These are phyloP conservation scores for Eremothecium cymbalariae DNA, from an alignment of 1,139 yeast genomes.

Conservation along the genomic window DNA sequence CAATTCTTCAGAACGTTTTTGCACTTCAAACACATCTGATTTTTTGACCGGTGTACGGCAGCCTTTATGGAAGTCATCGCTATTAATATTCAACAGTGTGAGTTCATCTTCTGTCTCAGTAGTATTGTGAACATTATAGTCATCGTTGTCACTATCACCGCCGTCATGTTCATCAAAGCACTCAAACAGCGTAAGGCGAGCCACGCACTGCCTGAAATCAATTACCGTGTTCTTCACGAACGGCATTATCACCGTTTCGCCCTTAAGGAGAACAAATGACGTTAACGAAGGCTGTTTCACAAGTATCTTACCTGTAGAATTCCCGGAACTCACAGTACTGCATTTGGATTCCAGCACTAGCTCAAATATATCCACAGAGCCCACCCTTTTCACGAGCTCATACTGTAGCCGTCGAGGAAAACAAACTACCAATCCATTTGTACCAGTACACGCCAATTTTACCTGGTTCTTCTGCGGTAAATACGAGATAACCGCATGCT, in stretches of 20 bases:
- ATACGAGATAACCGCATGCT: constrained; percentile 30
- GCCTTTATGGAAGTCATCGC: constrained; percentile 16
- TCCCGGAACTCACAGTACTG: not conserved
- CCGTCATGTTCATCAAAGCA: too few relatives aligned
- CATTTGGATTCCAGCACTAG: constrained; percentile 11
- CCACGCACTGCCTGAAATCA: constrained; percentile 41
- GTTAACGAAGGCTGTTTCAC: constrained; percentile 31
- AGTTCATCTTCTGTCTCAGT: constrained; percentile 34
- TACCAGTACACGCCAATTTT: constrained; percentile 33
- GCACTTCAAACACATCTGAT: not conserved
- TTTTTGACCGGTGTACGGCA: constrained; percentile 5
- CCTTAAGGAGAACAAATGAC: constrained; percentile 48
- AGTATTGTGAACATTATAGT: constrained; percentile 22
- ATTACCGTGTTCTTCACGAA: constrained; percentile 44
- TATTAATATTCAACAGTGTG: constrained; percentile 18
- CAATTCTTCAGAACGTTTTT: too few relatives aligned
- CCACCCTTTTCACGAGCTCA: constrained; percentile 17
- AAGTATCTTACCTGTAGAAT: constrained; percentile 15
- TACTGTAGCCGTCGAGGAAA: constrained; percentile 26
- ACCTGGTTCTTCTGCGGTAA: constrained; percentile 24
- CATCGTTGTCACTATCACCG: constrained; percentile 19
- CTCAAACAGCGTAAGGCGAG: constrained; percentile 11
- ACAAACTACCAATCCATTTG: constrained; percentile 32
- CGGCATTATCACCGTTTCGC: constrained; percentile 52
- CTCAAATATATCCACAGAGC: constrained; percentile 13